Evolutionary conservation across 1,139 yeast genomes (phyloP).

Genomic region (Sugiyamaella pinicola): DNA sequence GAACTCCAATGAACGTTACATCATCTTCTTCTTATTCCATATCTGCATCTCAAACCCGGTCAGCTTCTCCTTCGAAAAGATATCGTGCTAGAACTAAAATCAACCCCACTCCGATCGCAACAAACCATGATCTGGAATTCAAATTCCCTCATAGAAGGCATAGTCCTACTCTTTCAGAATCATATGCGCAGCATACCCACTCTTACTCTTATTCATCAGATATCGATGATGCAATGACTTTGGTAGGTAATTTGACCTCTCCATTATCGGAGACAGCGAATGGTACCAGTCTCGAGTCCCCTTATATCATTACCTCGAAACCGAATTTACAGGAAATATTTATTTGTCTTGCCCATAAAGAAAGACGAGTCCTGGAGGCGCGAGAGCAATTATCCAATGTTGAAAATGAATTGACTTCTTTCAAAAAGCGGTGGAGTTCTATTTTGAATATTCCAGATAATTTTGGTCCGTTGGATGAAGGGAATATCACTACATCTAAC

Average conservation of each 20-base stretch:
- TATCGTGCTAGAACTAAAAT: slow-evolving; percentile 17
- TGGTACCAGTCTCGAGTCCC: slow-evolving; percentile 24
- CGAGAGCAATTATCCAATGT: slow-evolving; percentile 38
- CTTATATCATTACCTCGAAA: slow-evolving; percentile 32
- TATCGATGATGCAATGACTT: slow-evolving; percentile 18
- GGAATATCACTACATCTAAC: background rate
- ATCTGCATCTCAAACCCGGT: slow-evolving; percentile 1
- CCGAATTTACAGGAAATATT: slow-evolving; percentile 41
- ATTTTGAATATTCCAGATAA: slow-evolving; percentile 26
- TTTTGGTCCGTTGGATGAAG: background rate
- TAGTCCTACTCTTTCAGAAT: slow-evolving; percentile 19
- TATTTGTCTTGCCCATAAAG: slow-evolving; percentile 42
- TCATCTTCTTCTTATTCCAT: background rate
- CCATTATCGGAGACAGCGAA: slow-evolving; percentile 14
- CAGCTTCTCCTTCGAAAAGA: slow-evolving; percentile 22
- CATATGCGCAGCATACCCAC: slow-evolving; percentile 13
- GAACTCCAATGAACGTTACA: background rate
- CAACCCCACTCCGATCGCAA: slow-evolving; percentile 21
- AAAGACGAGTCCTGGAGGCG: slow-evolving; percentile 44
- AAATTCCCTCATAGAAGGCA: slow-evolving; percentile 16
- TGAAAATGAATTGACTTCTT: slow-evolving; percentile 34
- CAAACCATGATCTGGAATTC: slow-evolving; percentile 13
- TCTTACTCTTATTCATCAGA: slow-evolving; percentile 17
- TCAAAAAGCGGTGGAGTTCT: slow-evolving; percentile 33
- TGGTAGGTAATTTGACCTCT: slow-evolving; percentile 9